Base-by-base conservation (phyloP, 2,329 filamentous ascomycete genomes). In the Stachybotrys echinatus region DNA sequence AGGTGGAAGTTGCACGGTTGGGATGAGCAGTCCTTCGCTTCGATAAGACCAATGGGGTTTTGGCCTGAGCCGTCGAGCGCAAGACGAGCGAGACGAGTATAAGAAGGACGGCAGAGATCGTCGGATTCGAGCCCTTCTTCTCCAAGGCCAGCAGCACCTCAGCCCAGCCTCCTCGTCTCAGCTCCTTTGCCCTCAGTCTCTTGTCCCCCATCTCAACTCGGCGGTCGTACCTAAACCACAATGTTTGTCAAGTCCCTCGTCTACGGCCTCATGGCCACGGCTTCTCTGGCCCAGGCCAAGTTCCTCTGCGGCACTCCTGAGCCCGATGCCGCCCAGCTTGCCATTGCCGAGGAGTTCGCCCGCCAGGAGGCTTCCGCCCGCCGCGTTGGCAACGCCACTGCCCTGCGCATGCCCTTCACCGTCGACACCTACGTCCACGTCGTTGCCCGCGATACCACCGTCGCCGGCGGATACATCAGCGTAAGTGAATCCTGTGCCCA, bases 361-460 rank as follows among this genome's bases (percentile, higher is more conserved):
- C 47, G 48, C 34, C 23, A 56, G 44, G 58, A 60, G 50, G 51
- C 42, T 19, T 45, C 44, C 20, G 39, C 49, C 27, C 39, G 50
- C 42, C 55, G 59, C 39, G 38, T 43, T 18, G 58, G 61, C 5
- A 58, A 54, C 39, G 56, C 66, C 55, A 63, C 51, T 48, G 38
- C 38, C 38, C 27, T 34, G 27, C 27, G 27, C 27, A 34, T 34
- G 22, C 23, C 23, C 4, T 23, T 27, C 27, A 34, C 44, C 23
- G 58, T 70, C 38, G 59, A 65, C 39, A 58, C 64, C 42, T 69
- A 71, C 55, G 65, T 70, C 55, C 67, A 71, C 56, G 61, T 71
- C 19, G 60, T 71, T 47, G 62, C 68, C n/a, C 51, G 59, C 4
- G 63, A 61, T 12, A 57, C 44, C n/a, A 54, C 58, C 3, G 47